Conservation (phyloP, 83 land plant species). For the Picea abies region DNA sequence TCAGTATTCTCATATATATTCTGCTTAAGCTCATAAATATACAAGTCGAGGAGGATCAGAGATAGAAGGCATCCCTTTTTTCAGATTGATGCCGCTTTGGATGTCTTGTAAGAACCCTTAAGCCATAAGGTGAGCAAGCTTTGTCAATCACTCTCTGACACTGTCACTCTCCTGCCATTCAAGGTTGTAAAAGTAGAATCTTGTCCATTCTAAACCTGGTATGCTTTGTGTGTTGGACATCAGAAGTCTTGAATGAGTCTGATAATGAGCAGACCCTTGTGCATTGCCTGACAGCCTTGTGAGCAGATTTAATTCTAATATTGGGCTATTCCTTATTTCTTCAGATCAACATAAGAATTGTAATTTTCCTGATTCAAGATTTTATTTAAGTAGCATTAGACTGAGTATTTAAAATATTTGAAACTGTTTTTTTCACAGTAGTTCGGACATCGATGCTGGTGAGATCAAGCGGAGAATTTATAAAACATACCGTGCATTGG, state of each 20-base stretch:
- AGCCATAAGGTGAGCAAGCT: too few relatives aligned
- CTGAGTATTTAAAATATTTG: background rate
- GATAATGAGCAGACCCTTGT: background rate
- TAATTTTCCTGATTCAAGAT: background rate
- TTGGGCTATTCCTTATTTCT: background rate
- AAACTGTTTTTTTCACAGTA: conserved; percentile 17
- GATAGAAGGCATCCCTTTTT: too few relatives aligned
- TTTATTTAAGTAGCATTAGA: background rate
- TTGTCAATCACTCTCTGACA: background rate
- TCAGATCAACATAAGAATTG: background rate
- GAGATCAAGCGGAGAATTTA: conserved; percentile 29
- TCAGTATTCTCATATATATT: too few relatives aligned
- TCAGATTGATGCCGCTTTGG: too few relatives aligned
- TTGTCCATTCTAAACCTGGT: background rate
- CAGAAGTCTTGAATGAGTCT: background rate
- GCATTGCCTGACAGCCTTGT: background rate
- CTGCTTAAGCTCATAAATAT: too few relatives aligned
- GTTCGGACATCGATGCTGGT: background rate
- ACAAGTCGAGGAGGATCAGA: too few relatives aligned
- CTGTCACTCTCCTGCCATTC: background rate
- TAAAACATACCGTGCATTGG: conserved; percentile 65
- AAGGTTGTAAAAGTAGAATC: background rate
- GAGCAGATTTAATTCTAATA: background rate
- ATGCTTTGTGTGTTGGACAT: background rate
- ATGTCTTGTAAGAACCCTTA: too few relatives aligned